Base-by-base conservation (phyloP, 108 stramenopile genomes). In the Fragilaria crotonensis region DNA sequence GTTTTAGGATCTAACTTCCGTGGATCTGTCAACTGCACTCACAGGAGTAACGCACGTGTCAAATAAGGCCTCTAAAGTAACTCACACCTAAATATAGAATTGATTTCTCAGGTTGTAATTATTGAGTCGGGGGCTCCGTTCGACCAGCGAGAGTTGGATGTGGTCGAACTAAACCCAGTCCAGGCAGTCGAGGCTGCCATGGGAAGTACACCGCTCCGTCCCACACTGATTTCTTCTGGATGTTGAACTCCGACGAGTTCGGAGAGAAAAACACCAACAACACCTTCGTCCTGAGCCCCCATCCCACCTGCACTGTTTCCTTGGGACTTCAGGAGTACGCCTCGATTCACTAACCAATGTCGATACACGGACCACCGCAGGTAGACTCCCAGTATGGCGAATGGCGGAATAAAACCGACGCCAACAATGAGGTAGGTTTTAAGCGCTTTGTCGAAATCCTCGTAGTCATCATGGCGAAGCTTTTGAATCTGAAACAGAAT, bases 301-400 rank as follows among this genome's bases (percentile, higher is more conserved):
- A n/a, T n/a, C n/a, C n/a, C n/a, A n/a, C n/a, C n/a, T n/a, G n/a
- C n/a, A n/a, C n/a, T n/a, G n/a, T n/a, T n/a, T n/a, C n/a, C n/a
- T n/a, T n/a, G n/a, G n/a, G n/a, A n/a, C n/a, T n/a, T n/a, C n/a
- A n/a, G n/a, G n/a, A n/a, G n/a, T n/a, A n/a, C n/a, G n/a, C n/a
- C n/a, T n/a, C 75, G 66, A 31, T 71, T 70, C 58, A 80, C 66
- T 61, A 85, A 76, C 80, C 78, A 81, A 49, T 79, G 68, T 41
- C 78, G 67, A 48, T 78, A 79, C 41, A 79, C 57, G 30, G 77
- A 66, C 64, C 75, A 81, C 25, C 83, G 63, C 3, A 63, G 26
- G 45, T 53, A 67, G 36, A 79, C 81, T 28, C 63, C 60, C 2
- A 47, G 63, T 45, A 68, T 59, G 0, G 75, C 67, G 49, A 85